Evolutionary conservation across 805 yeast species (phyloP), one percentile per base, ranked within the genome.

Genomic region (Saccharomyces kudriavzevii): DNA sequence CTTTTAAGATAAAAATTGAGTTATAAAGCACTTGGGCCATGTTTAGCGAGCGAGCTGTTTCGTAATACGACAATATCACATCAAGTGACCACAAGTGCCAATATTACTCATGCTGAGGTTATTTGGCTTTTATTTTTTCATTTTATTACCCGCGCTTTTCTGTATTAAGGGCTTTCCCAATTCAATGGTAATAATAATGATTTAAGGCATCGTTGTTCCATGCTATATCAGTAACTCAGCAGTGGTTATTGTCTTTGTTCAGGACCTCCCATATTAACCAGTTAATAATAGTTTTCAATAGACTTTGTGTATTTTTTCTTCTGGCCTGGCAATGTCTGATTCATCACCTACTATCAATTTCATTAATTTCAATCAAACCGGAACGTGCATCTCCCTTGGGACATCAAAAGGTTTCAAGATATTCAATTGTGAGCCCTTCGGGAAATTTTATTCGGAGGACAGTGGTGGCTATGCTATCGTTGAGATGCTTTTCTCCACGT

Each of bases 401-500:
- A 79, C 85, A 8, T 77, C 77, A 29, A 71, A 70, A 47, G 85
- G 88, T 3, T 84, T 84, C 62, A 78, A 78, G 57, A 83, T 87
- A 49, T 85, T 79, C 72, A 83, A 82, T 60, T 84, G 90, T 65
- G 83, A 81, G 52, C 88, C 88, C 0, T 80, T 82, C 61, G 84
- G 83, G 0, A 76, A 74, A 57, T 79, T 81, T 57, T 80, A 75
- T 57, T 64, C 68, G 6, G 72, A 77, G 29, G 51, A 25, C n/a
- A 52, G 75, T 51, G 84, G 83, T 48, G 80, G 87, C 1, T 79
- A 84, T 11, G 84, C 85, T 1, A 75, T 84, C 3, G 79, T 85
- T 22, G 92, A 87, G 65, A 86, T 87, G 92, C 74, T 87, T n/a
- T 86, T 83, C 61, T 76, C 83, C 40, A 84, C 92, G 0, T 83